These are phyloP conservation scores for Litchi chinensis DNA, from an alignment of 345 rosid species.

Conservation along the genomic window DNA sequence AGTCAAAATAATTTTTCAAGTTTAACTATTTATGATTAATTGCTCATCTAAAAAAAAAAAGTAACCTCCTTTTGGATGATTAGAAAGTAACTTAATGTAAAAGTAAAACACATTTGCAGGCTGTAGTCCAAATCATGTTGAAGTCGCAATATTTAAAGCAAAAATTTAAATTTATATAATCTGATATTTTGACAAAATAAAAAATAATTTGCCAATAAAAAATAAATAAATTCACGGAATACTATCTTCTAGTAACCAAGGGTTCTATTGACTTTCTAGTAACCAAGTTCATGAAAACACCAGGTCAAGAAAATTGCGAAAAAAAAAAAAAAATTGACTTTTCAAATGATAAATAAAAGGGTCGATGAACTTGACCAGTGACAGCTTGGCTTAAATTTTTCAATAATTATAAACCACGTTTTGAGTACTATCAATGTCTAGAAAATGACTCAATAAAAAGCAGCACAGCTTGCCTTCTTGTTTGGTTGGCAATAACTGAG, in stretches of 20 bases:
- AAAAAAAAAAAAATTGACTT: neutral
- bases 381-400: neutral
- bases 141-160: too few species aligned
- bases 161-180: too few species aligned
- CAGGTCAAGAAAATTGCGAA: neutral
- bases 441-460: constrained; percentile 18
- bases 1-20: too few species aligned
- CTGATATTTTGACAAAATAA: too few species aligned
- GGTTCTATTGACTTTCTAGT: neutral
- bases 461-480: neutral
- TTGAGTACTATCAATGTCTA: neutral
- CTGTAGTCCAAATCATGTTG: too few species aligned
- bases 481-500: neutral
- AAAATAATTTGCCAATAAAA: too few species aligned
- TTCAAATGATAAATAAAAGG: constrained; percentile 5
- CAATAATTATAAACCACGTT: neutral
- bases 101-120: too few species aligned
- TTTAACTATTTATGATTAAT: too few species aligned
- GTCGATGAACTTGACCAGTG: neutral
- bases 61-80: too few species aligned
- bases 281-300: neutral
- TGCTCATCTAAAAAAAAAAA: too few species aligned
- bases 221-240: too few species aligned
- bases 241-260: neutral
- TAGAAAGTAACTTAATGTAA: too few species aligned